phyloP scores from a whole-genome alignment of 2,329 filamentous ascomycete genomes.

The Fusarium verticillioides region DNA sequence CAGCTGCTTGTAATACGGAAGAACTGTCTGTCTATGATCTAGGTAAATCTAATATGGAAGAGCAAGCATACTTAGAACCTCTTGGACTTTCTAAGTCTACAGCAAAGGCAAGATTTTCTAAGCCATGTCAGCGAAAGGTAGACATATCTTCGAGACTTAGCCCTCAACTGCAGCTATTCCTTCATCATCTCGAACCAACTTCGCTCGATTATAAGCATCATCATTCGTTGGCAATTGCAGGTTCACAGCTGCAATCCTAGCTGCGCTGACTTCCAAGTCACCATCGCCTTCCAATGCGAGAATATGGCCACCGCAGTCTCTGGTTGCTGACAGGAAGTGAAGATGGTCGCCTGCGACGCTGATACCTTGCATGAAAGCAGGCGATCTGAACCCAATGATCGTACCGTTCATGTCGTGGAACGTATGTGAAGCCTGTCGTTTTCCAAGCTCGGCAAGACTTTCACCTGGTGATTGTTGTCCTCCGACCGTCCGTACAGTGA shows the following conservation, averaged over 20 bases:
- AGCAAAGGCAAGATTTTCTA: background rate
- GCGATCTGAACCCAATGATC: slow-evolving; percentile 21
- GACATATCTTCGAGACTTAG: background rate
- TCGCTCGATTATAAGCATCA: slow-evolving; percentile 12
- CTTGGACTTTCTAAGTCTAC: background rate
- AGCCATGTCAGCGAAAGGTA: accelerated
- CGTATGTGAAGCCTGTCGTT: slow-evolving; percentile 18
- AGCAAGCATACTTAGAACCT: background rate
- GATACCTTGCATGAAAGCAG: slow-evolving; percentile 26
- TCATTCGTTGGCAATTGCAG: slow-evolving; percentile 6
- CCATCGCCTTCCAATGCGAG: slow-evolving; percentile 15
- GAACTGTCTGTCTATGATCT: background rate
- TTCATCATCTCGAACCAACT: slow-evolving; percentile 9
- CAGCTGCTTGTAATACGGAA: too few species aligned
- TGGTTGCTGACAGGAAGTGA: slow-evolving; percentile 8
- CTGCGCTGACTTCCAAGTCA: slow-evolving; percentile 1
- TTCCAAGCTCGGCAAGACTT: slow-evolving; percentile 29
- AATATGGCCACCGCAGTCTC: slow-evolving; percentile 22
- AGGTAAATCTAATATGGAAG: background rate
- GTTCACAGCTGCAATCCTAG: slow-evolving; percentile 6
- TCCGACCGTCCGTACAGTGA: slow-evolving; percentile 17
- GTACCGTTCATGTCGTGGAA: slow-evolving; percentile 8
- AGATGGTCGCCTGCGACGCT: slow-evolving; percentile 34
- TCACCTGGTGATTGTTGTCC: slow-evolving; percentile 22
- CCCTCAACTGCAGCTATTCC: slow-evolving; percentile 29